Evolutionary conservation across 1,284 basidiomycete species (phyloP).

Genomic region (Takashimella tepidaria): DNA sequence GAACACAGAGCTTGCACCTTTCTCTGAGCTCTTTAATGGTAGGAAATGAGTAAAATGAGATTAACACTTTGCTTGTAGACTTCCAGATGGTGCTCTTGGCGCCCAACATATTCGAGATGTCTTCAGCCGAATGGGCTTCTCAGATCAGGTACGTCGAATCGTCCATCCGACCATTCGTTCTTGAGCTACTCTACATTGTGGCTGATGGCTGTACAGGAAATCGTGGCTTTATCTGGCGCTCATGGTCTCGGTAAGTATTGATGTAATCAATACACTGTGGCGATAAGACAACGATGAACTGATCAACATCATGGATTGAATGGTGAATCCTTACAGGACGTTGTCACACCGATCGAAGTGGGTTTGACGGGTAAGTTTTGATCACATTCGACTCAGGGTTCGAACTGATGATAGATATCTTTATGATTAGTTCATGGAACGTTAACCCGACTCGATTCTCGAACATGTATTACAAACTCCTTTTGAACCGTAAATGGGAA

Average conservation of each 20-base stretch:
- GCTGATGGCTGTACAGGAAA: conserved; percentile 44
- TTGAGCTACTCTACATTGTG: too few relatives aligned
- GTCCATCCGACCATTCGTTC: too few relatives aligned
- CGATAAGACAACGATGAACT: too few relatives aligned
- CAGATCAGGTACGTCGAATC: conserved; percentile 43
- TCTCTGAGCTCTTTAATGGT: too few relatives aligned
- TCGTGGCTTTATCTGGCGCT: conserved; percentile 55
- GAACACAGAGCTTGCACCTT: too few relatives aligned
- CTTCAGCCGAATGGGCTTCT: conserved; percentile 54
- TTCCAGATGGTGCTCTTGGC: conserved; percentile 52
- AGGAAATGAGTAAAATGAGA: neutral
- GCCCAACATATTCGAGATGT: conserved; percentile 52
- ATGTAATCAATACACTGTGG: neutral
- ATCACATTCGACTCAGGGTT: neutral
- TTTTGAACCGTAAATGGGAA: conserved; percentile 52
- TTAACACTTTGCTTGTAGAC: conserved; percentile 19
- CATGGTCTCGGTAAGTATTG: conserved; percentile 51
- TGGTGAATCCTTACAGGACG: conserved; percentile 35
- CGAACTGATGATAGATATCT: too few relatives aligned
- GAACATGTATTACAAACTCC: conserved; percentile 52
- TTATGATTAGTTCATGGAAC: conserved; percentile 37
- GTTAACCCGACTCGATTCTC: conserved; percentile 52
- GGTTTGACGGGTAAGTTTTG: conserved; percentile 48
- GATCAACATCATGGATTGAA: too few relatives aligned
- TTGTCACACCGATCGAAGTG: conserved; percentile 51